Conservation (phyloP, 176 grass and related monocot genomes). For the Triticum turgidum region DNA sequence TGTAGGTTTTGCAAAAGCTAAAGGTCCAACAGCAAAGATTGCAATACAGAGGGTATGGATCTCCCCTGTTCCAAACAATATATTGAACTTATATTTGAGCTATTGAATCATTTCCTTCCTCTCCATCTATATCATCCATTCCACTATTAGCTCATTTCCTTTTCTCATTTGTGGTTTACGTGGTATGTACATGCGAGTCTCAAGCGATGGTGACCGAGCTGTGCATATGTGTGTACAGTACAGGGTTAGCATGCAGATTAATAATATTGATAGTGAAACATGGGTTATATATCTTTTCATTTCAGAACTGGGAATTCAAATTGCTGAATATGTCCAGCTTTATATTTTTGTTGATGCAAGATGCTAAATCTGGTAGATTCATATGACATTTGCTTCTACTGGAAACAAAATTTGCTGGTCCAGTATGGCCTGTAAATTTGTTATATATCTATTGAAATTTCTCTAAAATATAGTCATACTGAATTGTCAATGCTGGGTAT, state of each 20-base stretch:
- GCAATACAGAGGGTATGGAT: constrained; percentile 87
- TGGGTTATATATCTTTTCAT: background rate
- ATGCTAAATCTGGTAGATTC: background rate
- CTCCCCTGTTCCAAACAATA: constrained; percentile 6
- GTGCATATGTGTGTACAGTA: background rate
- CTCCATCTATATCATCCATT: constrained; percentile 1
- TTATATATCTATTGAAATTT: background rate
- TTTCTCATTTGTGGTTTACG: background rate
- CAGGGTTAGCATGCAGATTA: background rate
- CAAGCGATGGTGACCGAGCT: background rate
- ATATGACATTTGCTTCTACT: constrained; percentile 8
- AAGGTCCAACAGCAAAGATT: constrained; percentile 75
- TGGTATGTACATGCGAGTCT: background rate
- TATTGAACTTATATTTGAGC: background rate
- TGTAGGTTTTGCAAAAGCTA: constrained; percentile 90
- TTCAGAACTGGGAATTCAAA: background rate
- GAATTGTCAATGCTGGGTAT: background rate
- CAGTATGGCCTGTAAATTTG: background rate
- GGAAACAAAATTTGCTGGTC: background rate
- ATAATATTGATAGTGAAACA: background rate
- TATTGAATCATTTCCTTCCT: background rate
- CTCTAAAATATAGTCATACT: background rate
- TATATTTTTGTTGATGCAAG: background rate
- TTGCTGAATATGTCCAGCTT: background rate
- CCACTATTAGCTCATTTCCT: background rate